A percentile compares a stretch with the other conserved stretches of the same genome.
Evolutionary conservation across 2,329 filamentous ascomycete species (phyloP).

Genomic region (Fusarium pininemorale): DNA sequence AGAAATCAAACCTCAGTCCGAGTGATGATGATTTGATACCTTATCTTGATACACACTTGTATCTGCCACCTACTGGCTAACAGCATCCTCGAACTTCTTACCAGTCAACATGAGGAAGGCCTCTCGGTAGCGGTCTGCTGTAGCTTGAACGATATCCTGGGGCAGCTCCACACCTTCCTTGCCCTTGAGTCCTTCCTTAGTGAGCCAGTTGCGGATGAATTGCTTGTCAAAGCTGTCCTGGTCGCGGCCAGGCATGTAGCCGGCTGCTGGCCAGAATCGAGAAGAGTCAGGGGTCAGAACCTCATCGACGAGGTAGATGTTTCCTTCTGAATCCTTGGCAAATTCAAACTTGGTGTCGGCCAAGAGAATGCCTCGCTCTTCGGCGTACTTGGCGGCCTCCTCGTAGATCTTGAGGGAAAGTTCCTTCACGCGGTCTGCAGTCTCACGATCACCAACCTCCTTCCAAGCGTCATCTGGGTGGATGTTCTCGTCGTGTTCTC

Average conservation of each 20-base stretch:
- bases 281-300: constrained; percentile 65
- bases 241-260: constrained; percentile 66
- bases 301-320: constrained; percentile 42
- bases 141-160: constrained; percentile 75
- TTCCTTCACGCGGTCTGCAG: constrained; percentile 40
- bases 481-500: constrained; percentile 87
- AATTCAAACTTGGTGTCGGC: constrained; percentile 43
- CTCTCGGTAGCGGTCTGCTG: constrained; percentile 75
- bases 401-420: constrained; percentile 42
- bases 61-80: constrained; percentile 16
- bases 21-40: background rate
- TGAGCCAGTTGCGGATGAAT: constrained; percentile 83
- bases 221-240: constrained; percentile 92
- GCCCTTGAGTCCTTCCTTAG: constrained; percentile 65
- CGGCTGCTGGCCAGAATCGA: constrained; percentile 82
- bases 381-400: constrained; percentile 37
- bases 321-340: constrained; percentile 41
- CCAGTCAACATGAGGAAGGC: constrained; percentile 75
- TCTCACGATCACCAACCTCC: constrained; percentile 44
- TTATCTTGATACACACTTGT: background rate
- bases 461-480: constrained; percentile 69
- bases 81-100: constrained; percentile 51
- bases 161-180: constrained; percentile 64
- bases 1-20: constrained; percentile 28
- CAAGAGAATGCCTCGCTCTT: constrained; percentile 36